Evolutionary conservation across 2,329 filamentous ascomycete genomes (phyloP).

Genomic region (Cadophora luteo-olivacea): DNA sequence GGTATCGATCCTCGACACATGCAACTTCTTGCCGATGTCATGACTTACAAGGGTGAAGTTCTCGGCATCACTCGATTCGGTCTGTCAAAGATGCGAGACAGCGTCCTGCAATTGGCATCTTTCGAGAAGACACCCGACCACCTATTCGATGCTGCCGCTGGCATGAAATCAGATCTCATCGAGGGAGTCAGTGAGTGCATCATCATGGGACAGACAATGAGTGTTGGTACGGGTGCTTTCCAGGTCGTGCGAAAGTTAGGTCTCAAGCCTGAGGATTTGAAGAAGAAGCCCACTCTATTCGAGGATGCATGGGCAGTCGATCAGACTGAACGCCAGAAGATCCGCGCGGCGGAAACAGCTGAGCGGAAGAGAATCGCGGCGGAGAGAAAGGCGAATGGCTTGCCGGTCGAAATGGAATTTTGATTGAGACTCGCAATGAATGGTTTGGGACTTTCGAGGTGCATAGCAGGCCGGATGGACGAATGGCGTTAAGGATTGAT

Average conservation of each 20-base stretch:
- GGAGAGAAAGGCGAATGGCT: slow-evolving; percentile 11
- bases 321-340: slow-evolving; percentile 40
- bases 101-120: slow-evolving; percentile 88
- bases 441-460: slow-evolving; percentile 11
- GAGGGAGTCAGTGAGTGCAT: slow-evolving; percentile 96
- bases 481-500: neutral
- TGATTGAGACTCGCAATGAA: slow-evolving; percentile 9
- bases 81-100: slow-evolving; percentile 94
- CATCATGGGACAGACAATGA: slow-evolving; percentile 97
- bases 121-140: slow-evolving; percentile 99
- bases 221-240: slow-evolving; percentile 89
- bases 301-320: slow-evolving; percentile 67
- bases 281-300: slow-evolving; percentile 65
- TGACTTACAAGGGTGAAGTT: slow-evolving; percentile 98
- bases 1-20: slow-evolving; percentile 97
- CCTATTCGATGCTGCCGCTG: slow-evolving; percentile 90
- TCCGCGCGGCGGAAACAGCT: slow-evolving; percentile 4
- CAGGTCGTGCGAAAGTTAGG: slow-evolving; percentile 82
- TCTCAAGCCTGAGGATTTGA: slow-evolving; percentile 62
- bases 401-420: slow-evolving; percentile 15
- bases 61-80: slow-evolving; percentile 97
- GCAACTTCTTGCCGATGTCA: slow-evolving; percentile 95
- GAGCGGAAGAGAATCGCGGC: slow-evolving; percentile 15
- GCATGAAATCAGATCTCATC: slow-evolving; percentile 90
- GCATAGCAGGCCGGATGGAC: slow-evolving; percentile 27